phyloP scores from a whole-genome alignment of 768 basidiomycete genomes.

The Pisolithus orientalis region DNA sequence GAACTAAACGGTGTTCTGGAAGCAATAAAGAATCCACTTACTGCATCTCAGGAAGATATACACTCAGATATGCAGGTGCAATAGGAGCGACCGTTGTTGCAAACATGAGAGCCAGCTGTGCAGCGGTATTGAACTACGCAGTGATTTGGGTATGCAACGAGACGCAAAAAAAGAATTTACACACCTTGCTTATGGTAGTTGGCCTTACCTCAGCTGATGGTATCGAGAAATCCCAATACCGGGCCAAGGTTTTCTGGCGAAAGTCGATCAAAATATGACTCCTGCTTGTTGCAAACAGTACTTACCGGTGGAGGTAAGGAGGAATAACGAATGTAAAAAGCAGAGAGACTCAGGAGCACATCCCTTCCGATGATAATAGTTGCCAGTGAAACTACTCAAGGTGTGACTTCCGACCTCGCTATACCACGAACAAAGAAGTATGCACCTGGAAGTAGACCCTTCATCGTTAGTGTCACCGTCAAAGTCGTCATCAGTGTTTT shows the following conservation, averaged over 20 bases:
- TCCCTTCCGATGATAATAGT: slow-evolving; percentile 87
- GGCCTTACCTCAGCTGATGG: slow-evolving; percentile 94
- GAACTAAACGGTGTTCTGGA: neutral
- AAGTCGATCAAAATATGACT: slow-evolving; percentile 2
- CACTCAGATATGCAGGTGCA: slow-evolving; percentile 48
- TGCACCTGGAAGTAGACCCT: slow-evolving; percentile 78
- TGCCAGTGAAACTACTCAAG: slow-evolving; percentile 70
- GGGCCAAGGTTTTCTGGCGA: slow-evolving; percentile 75
- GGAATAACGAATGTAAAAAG: slow-evolving; percentile 90
- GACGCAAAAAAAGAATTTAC: neutral
- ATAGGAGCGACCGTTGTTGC: slow-evolving; percentile 80
- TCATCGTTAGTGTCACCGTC: slow-evolving; percentile 78
- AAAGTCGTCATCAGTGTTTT: slow-evolving; percentile 94
- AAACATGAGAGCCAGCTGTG: slow-evolving; percentile 91
- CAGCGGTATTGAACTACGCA: slow-evolving; percentile 78
- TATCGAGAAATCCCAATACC: slow-evolving; percentile 96
- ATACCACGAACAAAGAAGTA: slow-evolving; percentile 5
- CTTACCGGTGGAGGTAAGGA: slow-evolving; percentile 79
- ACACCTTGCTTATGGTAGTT: slow-evolving; percentile 88
- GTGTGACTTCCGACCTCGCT: neutral
- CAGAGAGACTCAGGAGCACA: slow-evolving; percentile 75
- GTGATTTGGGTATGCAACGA: neutral
- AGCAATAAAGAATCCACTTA: slow-evolving; percentile 33
- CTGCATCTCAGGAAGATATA: slow-evolving; percentile 67
- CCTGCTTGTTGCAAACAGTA: neutral